Percentiles rank a stretch among this genome's conserved stretches.
Conservation (phyloP, 805 yeast genomes). For the Candida palmyrensis region DNA sequence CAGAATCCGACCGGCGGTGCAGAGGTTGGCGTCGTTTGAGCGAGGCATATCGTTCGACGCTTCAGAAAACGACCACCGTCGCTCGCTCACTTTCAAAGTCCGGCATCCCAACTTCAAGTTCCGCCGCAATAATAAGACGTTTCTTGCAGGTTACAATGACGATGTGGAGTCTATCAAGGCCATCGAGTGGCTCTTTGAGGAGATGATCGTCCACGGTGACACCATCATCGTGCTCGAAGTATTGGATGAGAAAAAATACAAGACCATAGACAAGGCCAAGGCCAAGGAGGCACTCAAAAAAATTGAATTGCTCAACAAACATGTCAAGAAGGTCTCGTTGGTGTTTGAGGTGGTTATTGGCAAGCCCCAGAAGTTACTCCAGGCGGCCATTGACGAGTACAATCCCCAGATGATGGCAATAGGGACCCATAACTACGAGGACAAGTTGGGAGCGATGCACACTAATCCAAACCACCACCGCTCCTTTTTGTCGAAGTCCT, state of each 20-base stretch:
- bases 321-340: constrained; percentile 30
- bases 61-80: constrained; percentile 23
- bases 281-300: constrained; percentile 25
- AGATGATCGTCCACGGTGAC: constrained; percentile 39
- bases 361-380: constrained; percentile 33
- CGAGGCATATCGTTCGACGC: constrained; percentile 41
- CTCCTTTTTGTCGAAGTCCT: constrained; percentile 27
- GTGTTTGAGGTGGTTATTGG: constrained; percentile 39
- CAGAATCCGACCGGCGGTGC: constrained; percentile 8
- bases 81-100: constrained; percentile 34
- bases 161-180: constrained; percentile 35
- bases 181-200: constrained; percentile 41
- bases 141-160: constrained; percentile 33
- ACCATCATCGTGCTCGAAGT: constrained; percentile 38
- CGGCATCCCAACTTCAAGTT: constrained; percentile 40
- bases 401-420: constrained; percentile 42
- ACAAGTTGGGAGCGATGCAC: constrained; percentile 7
- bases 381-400: constrained; percentile 36
- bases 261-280: constrained; percentile 20
- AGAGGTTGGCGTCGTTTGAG: constrained; percentile 21
- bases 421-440: constrained; percentile 33
- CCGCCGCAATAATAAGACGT: constrained; percentile 40
- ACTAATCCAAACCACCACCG: constrained; percentile 12
- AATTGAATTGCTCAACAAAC: constrained; percentile 30
- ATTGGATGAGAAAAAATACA: constrained; percentile 28